Conservation (phyloP, 495 filamentous ascomycete species). For the Tuber borchii region DNA sequence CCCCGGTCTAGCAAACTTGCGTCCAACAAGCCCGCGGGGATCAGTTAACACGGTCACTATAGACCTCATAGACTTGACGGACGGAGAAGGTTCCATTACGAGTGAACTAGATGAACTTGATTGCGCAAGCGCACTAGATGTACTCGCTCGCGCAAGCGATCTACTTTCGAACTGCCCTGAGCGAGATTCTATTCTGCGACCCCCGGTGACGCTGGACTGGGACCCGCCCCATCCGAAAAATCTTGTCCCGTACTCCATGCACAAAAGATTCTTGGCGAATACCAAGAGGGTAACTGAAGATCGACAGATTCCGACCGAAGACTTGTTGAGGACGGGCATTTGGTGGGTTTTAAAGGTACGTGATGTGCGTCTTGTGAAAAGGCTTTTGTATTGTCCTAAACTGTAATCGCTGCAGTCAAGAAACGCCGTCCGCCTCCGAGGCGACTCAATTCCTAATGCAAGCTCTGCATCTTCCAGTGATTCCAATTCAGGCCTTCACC, state of each 20-base stretch:
- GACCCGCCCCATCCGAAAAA: background rate
- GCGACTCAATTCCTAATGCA: background rate
- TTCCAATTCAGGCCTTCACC: conserved; percentile 3
- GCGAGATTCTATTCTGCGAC: background rate
- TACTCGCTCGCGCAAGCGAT: background rate
- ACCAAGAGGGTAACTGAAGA: background rate
- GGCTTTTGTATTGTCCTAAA: background rate
- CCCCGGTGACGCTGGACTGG: background rate
- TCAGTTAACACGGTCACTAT: background rate
- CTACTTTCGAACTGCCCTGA: background rate
- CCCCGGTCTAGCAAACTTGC: background rate
- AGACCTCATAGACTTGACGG: background rate
- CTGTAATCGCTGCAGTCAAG: background rate
- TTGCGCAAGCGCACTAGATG: background rate
- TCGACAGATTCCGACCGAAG: background rate
- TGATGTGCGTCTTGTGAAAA: background rate
- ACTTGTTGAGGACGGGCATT: conserved; percentile 45
- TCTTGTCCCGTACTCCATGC: background rate
- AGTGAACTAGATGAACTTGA: too few relatives aligned
- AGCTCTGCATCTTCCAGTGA: background rate
- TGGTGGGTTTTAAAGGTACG: conserved; percentile 49
- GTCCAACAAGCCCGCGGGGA: background rate
- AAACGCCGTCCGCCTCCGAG: background rate
- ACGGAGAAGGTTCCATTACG: too few relatives aligned
- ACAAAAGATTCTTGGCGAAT: background rate